Evolutionary conservation across 441 rosid genomes (phyloP), one percentile per base, ranked within the genome.

Genomic region (Theobroma grandiflorum): DNA sequence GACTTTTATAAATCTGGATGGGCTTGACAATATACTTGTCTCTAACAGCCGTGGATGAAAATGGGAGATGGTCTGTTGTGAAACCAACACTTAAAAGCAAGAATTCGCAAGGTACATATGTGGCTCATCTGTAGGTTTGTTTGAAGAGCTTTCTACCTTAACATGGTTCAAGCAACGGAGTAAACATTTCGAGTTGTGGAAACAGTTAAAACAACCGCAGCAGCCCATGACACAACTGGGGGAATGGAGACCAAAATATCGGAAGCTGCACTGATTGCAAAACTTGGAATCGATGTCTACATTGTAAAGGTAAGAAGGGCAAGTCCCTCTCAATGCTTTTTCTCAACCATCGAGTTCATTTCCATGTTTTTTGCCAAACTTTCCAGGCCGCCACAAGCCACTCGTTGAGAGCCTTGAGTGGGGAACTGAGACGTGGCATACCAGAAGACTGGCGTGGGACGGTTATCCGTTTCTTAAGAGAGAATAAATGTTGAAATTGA

Each of bases 201-300:
- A 78, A 83, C 91, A 95, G 99, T 95, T 75, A 86, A 95, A 82
- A 88, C 86, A 77, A 94, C 92, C 0, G 99, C 91, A 62, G 96
- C 95, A 70, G 95, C 93, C 11, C 99, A 93, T 75, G 99, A 97
- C 78, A 95, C 98, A 43, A 97, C 99, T 0, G 98, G 99, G 26
- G 99, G 98, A 16, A 97, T 95, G 99, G 88, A 11, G 78, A 91
- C 99, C 63, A 95, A 97, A 88, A 93, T 97, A 83, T 80, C 88
- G 14, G 98, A 95, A 89, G 99, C 99, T 53, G 99, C 97, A 52
- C 80, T 88, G 90, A 97, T 94, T 72, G 99, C 97, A 15, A 96
- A 94, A 74, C 91, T 89, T 8, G 98, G 98, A 62, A 91, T 96
- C 6, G 95, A 95, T 76, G 98, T 95, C 66, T 95, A 94, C 84